phyloP scores from a whole-genome alignment of 2,329 filamentous ascomycete genomes.

The Juglanconis juglandina region DNA sequence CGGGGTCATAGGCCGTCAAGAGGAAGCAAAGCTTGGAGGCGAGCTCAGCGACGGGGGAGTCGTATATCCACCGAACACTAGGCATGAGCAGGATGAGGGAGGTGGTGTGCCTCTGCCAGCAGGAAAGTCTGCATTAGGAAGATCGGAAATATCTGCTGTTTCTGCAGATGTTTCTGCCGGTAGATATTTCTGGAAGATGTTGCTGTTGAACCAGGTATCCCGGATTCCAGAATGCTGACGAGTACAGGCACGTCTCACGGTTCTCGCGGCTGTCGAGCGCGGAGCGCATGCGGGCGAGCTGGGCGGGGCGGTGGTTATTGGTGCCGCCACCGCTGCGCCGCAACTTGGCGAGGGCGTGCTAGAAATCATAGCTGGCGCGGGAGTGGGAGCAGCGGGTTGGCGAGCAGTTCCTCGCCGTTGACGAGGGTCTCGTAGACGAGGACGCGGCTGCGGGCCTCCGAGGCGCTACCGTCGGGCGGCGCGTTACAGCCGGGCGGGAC shows the following conservation, averaged over 20 bases:
- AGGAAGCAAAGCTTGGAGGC: no score
- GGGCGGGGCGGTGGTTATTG: constrained; percentile 61
- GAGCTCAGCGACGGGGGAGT: no score
- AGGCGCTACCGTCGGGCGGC: constrained; percentile 52
- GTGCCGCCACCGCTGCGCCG: constrained; percentile 37
- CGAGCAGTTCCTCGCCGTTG: constrained; percentile 62
- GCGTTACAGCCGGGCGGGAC: constrained; percentile 33
- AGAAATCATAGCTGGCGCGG: constrained; percentile 69
- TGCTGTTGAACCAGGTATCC: no score
- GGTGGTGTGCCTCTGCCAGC: no score
- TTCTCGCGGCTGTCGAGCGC: constrained; percentile 80
- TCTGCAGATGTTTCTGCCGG: no score
- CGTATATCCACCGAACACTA: no score
- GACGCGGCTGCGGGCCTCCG: constrained; percentile 67
- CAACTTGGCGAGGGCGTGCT: constrained; percentile 73
- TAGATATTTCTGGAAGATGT: no score
- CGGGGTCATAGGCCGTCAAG: no score
- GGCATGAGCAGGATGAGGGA: no score
- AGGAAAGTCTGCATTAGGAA: no score
- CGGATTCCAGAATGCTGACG: no score
- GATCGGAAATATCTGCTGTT: no score
- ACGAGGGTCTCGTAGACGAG: constrained; percentile 74
- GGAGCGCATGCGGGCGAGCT: constrained; percentile 62
- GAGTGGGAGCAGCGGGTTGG: constrained; percentile 54
- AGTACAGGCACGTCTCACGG: constrained; percentile 61